A percentile compares a stretch with the other conserved stretches of the same genome.
Evolutionary conservation across 2,329 filamentous ascomycete genomes (phyloP).

Genomic region (Xylaria sp.): DNA sequence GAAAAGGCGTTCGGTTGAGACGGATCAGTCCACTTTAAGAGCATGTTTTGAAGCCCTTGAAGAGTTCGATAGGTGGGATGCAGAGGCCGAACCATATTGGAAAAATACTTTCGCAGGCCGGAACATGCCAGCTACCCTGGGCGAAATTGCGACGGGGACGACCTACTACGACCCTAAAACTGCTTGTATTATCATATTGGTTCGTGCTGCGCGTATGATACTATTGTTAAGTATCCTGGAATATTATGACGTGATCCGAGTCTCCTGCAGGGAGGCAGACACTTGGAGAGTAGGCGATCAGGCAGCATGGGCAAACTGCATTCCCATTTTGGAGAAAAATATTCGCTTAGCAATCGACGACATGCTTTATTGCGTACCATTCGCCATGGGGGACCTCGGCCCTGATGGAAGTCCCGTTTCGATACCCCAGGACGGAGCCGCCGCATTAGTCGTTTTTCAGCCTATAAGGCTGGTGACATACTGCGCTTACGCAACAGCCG

Average conservation of each 20-base stretch:
- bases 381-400: constrained; percentile 31
- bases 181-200: constrained; percentile 35
- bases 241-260: constrained; percentile 30
- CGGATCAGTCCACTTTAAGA: constrained; percentile 23
- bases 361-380: constrained; percentile 36
- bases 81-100: constrained; percentile 33
- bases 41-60: constrained; percentile 31
- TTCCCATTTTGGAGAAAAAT: constrained; percentile 26
- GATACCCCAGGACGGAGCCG: constrained; percentile 30
- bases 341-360: constrained; percentile 33
- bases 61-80: constrained; percentile 36
- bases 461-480: constrained; percentile 31
- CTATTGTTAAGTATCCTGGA: constrained; percentile 35
- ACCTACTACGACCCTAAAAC: constrained; percentile 33
- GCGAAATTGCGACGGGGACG: constrained; percentile 14
- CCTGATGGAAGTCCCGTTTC: constrained; percentile 20
- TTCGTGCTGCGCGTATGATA: constrained; percentile 32
- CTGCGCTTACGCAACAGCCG: constrained; percentile 29
- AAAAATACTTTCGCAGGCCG: constrained; percentile 25
- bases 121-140: constrained; percentile 31
- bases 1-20: background rate
- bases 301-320: constrained; percentile 29
- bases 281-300: constrained; percentile 26
- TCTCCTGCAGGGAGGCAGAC: constrained; percentile 3
- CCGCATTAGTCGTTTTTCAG: constrained; percentile 34